A percentile compares a stretch with the other conserved stretches of the same genome.
These are phyloP conservation scores for Barnettozyma siamensis DNA, from an alignment of 805 yeast species.

Conservation along the genomic window DNA sequence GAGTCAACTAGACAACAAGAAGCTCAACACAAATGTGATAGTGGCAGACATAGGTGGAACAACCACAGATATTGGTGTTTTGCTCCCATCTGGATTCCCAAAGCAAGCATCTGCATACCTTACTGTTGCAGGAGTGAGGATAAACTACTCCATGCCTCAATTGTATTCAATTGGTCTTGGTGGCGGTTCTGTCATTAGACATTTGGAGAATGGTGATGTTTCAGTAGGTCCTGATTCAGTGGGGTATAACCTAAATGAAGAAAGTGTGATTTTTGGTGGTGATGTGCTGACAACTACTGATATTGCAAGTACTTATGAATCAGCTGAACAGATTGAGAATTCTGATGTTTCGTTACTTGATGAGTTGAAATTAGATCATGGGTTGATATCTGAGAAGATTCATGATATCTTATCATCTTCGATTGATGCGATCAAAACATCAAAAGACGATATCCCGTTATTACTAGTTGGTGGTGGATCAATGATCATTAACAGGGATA, in stretches of 20 bases:
- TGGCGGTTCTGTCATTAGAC: slow-evolving; percentile 42
- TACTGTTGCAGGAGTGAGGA: slow-evolving; percentile 41
- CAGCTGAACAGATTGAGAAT: slow-evolving; percentile 3
- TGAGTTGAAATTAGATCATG: slow-evolving; percentile 1
- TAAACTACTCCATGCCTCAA: slow-evolving; percentile 47
- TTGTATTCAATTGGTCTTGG: slow-evolving; percentile 45
- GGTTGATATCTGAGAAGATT: slow-evolving; percentile 9
- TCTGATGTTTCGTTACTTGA: not conserved
- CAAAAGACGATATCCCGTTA: slow-evolving; percentile 38
- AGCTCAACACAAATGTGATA: slow-evolving; percentile 24
- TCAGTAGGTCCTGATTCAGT: slow-evolving; percentile 45
- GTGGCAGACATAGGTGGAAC: slow-evolving; percentile 50
- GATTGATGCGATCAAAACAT: slow-evolving; percentile 41
- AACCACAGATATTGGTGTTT: slow-evolving; percentile 43
- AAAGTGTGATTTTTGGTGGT: slow-evolving; percentile 40
- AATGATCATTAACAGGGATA: slow-evolving; percentile 33
- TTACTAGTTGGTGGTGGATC: slow-evolving; percentile 47
- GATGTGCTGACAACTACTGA: slow-evolving; percentile 34
- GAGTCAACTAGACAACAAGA: slow-evolving; percentile 22
- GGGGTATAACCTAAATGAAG: slow-evolving; percentile 30
- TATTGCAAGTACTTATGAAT: slow-evolving; percentile 26
- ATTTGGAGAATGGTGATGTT: slow-evolving; percentile 16
- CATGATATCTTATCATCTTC: slow-evolving; percentile 13
- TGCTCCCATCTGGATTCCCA: slow-evolving; percentile 42
- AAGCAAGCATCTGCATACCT: slow-evolving; percentile 40